Percentiles rank a stretch among this genome's conserved stretches.
These are phyloP conservation scores for Metschnikowia cerradonensis DNA, from an alignment of 805 yeast genomes.

Conservation along the genomic window DNA sequence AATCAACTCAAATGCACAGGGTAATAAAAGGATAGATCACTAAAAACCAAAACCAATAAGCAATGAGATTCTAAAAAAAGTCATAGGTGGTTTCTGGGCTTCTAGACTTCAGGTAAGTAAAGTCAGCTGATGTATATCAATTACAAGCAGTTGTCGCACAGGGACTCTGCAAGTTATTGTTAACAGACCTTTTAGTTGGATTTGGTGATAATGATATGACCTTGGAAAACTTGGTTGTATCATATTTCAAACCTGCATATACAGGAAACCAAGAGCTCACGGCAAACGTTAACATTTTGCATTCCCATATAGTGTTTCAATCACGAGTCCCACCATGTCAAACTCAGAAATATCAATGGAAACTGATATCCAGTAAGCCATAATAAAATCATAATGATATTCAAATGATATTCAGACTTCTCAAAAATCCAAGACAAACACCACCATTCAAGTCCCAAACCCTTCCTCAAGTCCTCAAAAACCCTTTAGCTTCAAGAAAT, in stretches of 20 bases:
- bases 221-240: conserved; percentile 63
- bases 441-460: too few species aligned
- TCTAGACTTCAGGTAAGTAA: conserved; percentile 9
- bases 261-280: conserved; percentile 59
- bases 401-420: too few species aligned
- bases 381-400: too few species aligned
- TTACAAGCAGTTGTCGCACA: conserved; percentile 81
- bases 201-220: conserved; percentile 30
- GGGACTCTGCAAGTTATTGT: conserved; percentile 75
- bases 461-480: too few species aligned
- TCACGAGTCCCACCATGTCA: conserved; percentile 63
- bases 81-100: too few species aligned
- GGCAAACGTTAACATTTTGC: conserved; percentile 79
- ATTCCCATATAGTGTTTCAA: conserved; percentile 81
- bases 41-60: too few species aligned
- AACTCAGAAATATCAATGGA: conserved; percentile 58
- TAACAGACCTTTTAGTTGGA: conserved; percentile 71
- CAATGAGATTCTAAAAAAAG: too few species aligned
- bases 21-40: too few species aligned
- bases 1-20: too few species aligned
- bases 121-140: conserved; percentile 52
- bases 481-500: too few species aligned
- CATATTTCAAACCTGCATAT: conserved; percentile 72
- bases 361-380: conserved; percentile 39
- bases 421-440: too few species aligned